These are phyloP conservation scores for Triticum dicoccoides DNA, from an alignment of 176 grass and related monocot genomes.

Conservation along the genomic window DNA sequence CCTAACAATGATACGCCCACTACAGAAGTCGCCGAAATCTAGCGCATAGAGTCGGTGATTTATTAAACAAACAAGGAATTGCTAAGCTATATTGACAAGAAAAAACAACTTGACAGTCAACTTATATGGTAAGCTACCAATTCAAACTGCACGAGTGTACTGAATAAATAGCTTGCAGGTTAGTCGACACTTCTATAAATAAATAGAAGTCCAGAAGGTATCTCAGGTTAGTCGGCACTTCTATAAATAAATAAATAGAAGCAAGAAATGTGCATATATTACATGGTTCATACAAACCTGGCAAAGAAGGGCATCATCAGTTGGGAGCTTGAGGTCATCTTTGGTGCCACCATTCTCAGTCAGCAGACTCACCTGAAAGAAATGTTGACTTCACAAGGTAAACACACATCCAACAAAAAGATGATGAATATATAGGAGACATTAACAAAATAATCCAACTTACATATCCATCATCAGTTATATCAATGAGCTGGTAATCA, in stretches of 20 bases:
- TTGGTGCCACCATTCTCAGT: constrained; percentile 49
- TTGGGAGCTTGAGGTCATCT: constrained; percentile 48
- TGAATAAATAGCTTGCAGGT: background rate
- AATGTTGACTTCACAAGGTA: background rate
- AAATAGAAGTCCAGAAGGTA: background rate
- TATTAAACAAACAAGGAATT: too few species aligned
- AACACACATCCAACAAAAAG: background rate
- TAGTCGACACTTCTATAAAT: background rate
- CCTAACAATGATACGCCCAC: too few species aligned
- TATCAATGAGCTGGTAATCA: constrained; percentile 64
- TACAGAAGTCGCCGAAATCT: too few species aligned
- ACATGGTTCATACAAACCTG: background rate
- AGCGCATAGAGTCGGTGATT: too few species aligned
- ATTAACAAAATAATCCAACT: background rate
- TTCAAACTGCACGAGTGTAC: too few species aligned
- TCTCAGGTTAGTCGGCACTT: background rate
- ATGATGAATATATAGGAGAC: background rate
- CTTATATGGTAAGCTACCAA: too few species aligned
- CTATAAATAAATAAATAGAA: background rate
- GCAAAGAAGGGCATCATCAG: constrained; percentile 25
- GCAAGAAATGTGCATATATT: background rate
- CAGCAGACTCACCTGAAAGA: constrained; percentile 44
- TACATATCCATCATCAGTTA: constrained; percentile 65
- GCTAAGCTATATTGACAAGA: too few species aligned
- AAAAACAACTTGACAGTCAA: too few species aligned